Base-by-base conservation (phyloP, 345 rosid genomes). In the Excoecaria cochinchinensis region DNA sequence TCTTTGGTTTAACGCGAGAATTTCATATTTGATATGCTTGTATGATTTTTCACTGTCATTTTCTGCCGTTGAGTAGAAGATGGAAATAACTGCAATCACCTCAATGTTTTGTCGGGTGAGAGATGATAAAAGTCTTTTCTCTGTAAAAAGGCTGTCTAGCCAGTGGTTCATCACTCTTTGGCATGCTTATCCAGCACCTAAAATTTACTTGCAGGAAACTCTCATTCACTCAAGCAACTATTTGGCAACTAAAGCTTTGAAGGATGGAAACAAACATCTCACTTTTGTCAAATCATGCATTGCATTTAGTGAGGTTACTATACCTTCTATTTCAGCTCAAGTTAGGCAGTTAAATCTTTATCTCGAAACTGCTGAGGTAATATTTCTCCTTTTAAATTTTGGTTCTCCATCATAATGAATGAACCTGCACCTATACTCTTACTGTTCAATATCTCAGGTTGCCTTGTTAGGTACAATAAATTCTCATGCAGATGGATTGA, bases 321-420 rank as follows among this genome's bases (percentile, higher is more conserved):
- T 92, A 83, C 97, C 97, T 76, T 87, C 92, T 71, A 82, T 92
- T 85, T 78, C 84, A 68, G 63, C 83, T 69, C 84, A 78, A 38
- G 75, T 84, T 11, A 86, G 81, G 83, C 91, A 89, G 66, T 76
- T 92, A 70, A 87, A 92, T 84, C 92, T 94, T 40, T 94, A 94
- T 83, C 78, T 92, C 9, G 97, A 90, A 81, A 94, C 97, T 51
- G 90, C 97, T 67, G 98, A 94, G 97, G 98, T 94, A 75, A 64
- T 39, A 67, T 69, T 76, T 72, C 79, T 63, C 75, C 72, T 78
- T 74, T 82, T 80, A 25, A 48, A n/a, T n/a, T 79, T 44, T 61
- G 25, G 31, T 52, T 61, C n/a, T 76, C n/a, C 60, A 56, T 36
- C 71, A 8, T 47, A 24, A 38, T 53, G 71, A 67, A 36, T 52